Percentiles rank a stretch among this genome's conserved stretches.
These are phyloP conservation scores for Ceratocystis smalleyi DNA, from an alignment of 2,329 filamentous ascomycete species.

Conservation along the genomic window DNA sequence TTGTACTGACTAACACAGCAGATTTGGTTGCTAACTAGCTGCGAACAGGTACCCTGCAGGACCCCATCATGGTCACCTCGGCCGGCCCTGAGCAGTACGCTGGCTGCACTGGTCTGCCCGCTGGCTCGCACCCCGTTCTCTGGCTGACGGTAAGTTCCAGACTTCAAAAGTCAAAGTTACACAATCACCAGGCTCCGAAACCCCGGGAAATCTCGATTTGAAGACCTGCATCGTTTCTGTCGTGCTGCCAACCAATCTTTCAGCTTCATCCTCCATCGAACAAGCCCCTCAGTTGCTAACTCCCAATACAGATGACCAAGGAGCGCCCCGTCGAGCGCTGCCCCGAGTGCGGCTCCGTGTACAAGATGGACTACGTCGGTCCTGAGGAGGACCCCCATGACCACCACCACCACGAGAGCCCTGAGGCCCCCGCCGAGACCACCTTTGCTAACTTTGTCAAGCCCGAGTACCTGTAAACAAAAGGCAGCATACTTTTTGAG, in stretches of 20 bases:
- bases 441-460: constrained; percentile 92
- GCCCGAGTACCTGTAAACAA: constrained; percentile 72
- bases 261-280: not conserved
- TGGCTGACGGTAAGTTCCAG: constrained; percentile 66
- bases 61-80: constrained; percentile 82
- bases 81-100: constrained; percentile 92
- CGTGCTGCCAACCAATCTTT: not conserved
- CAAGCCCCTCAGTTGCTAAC: not conserved
- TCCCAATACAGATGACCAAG: constrained; percentile 52
- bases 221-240: not conserved
- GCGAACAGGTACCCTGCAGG: constrained; percentile 58
- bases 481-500: not conserved
- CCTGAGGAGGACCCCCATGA: constrained; percentile 57
- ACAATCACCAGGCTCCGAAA: not conserved
- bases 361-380: constrained; percentile 96
- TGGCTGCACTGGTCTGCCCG: constrained; percentile 88
- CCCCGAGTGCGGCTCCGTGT: constrained; percentile 87
- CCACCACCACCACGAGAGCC: constrained; percentile 45
- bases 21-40: constrained; percentile 3
- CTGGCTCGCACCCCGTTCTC: constrained; percentile 75
- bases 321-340: constrained; percentile 88
- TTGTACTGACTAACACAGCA: not conserved
- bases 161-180: not conserved
- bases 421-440: constrained; percentile 58
- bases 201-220: not conserved